phyloP scores from a whole-genome alignment of 164 flowering plant genomes.

The Kalanchoe fedtschenkoi region DNA sequence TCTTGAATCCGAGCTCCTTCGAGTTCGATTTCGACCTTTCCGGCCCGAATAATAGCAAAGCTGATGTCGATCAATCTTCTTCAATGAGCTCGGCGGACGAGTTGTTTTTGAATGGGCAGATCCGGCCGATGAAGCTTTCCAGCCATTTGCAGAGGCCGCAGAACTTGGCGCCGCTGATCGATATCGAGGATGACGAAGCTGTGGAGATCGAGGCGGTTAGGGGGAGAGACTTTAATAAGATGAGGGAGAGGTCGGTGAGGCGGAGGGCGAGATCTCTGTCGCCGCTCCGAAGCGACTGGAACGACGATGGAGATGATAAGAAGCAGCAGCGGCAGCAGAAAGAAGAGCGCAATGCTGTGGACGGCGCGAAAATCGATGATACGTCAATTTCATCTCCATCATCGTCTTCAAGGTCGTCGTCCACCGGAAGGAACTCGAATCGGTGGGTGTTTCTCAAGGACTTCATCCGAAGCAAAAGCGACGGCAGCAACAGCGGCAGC shows the following conservation, averaged over 20 bases:
- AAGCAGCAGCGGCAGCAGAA: constrained; percentile 2
- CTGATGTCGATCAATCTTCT: constrained; percentile 9
- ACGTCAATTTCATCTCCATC: constrained; percentile 32
- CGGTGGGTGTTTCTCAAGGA: constrained; percentile 58
- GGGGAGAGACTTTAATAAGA: constrained; percentile 39
- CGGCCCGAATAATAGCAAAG: constrained; percentile 13
- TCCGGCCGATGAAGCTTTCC: constrained; percentile 63
- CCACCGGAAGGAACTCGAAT: constrained; percentile 45
- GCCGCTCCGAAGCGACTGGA: constrained; percentile 23
- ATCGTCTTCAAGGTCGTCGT: constrained; percentile 43
- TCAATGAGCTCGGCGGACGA: constrained; percentile 62
- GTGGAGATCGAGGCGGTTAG: constrained; percentile 13
- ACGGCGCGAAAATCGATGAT: not conserved
- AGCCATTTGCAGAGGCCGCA: constrained; percentile 47
- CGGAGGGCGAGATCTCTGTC: constrained; percentile 60
- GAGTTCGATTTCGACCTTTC: constrained; percentile 39
- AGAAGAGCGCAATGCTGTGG: no score
- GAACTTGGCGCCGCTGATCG: constrained; percentile 32
- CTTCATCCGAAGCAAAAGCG: constrained; percentile 57
- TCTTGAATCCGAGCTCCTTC: constrained; percentile 4
- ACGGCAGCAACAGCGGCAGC: constrained; percentile 36
- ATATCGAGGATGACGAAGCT: constrained; percentile 21
- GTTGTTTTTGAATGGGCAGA: constrained; percentile 56
- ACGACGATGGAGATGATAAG: constrained; percentile 1
- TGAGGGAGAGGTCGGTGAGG: constrained; percentile 29